Evolutionary conservation across 2,329 filamentous ascomycete genomes (phyloP), one percentile per base, ranked within the genome.

Genomic region (Colletotrichum costaricense): DNA sequence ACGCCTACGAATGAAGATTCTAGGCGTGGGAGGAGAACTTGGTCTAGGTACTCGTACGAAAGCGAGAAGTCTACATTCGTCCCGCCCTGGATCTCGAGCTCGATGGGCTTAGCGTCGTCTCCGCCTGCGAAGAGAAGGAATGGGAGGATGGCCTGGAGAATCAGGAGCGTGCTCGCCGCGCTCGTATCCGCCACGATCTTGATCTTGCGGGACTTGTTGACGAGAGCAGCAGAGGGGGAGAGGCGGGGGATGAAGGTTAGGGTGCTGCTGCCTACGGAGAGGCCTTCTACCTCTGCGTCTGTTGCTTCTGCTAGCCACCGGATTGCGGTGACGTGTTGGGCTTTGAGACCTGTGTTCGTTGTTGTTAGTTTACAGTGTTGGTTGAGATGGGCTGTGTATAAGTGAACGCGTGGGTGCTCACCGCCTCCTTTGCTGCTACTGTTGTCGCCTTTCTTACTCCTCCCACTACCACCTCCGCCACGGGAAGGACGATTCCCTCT

Each of bases 21-120:
- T 0, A 92, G 80, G 0, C 84, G 82, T 3, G 90, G 90, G 38
- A 91, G 80, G 1, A 92, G 82, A 0, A 92, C 87, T 76, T 92
- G 90, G 76, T 91, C 88, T 4, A 92, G 80, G 76, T 92, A 93
- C 76, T 93, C 90, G 72, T 85, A 91, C n/a, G 86, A 89, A 1
- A 86, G 83, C 0, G 89, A 90, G 77, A 86, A 90, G 11, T 84
- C 82, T 2, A 89, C 87, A 75, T 92, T 92, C 1, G 90, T 92
- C 19, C 90, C 90, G 5, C 90, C 90, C 2, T 85, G 83, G 7
- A 92, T 86, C 22, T 85, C 83, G 5, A 92, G 76, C 35, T 84
- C 83, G 26, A 91, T 81, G 19, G 71, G 67, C 2, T 8, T 19
- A 3, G 38, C 82, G 7, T 76, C 79, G n/a, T 74, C 78, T 84